Evolutionary conservation across 164 flowering plant genomes (phyloP).

Genomic region (Protea cynaroides): DNA sequence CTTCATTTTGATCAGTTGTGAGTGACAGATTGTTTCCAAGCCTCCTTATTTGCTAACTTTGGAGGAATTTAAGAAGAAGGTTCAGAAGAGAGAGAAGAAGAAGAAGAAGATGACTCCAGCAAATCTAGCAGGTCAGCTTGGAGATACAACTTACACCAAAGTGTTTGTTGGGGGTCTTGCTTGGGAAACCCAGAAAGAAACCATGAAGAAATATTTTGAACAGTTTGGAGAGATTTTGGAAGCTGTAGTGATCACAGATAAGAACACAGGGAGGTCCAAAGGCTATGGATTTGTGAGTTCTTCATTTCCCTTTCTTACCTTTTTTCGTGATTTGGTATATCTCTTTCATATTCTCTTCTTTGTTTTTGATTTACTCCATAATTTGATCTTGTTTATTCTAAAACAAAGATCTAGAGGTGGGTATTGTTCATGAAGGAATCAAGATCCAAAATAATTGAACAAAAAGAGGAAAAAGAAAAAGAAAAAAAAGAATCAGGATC

Average conservation of each 20-base stretch:
- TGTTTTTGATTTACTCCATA: not conserved
- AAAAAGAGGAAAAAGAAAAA: not conserved
- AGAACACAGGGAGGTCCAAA: constrained; percentile 89
- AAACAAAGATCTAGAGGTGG: constrained; percentile 8
- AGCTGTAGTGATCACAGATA: constrained; percentile 92
- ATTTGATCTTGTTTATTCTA: not conserved
- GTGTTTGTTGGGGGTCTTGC: constrained; percentile 97
- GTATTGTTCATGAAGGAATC: constrained; percentile 1
- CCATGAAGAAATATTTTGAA: constrained; percentile 84
- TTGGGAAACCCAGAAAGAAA: constrained; percentile 91
- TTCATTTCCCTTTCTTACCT: not conserved
- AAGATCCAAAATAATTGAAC: not conserved
- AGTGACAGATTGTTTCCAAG: constrained; percentile 1
- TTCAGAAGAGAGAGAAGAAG: constrained; percentile 1
- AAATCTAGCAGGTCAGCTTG: constrained; percentile 50
- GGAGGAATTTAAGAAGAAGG: constrained; percentile 3
- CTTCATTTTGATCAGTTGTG: not conserved
- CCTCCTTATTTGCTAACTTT: constrained; percentile 13
- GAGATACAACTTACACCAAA: constrained; percentile 91
- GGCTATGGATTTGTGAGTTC: constrained; percentile 91
- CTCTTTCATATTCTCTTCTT: not conserved
- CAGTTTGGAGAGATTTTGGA: constrained; percentile 95
- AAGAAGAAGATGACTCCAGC: constrained; percentile 41
- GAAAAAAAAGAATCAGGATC: constrained; percentile 5
- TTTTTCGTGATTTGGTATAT: not conserved